Conservation (phyloP, 2,329 filamentous ascomycete species). For the Verticillium alfalfae region DNA sequence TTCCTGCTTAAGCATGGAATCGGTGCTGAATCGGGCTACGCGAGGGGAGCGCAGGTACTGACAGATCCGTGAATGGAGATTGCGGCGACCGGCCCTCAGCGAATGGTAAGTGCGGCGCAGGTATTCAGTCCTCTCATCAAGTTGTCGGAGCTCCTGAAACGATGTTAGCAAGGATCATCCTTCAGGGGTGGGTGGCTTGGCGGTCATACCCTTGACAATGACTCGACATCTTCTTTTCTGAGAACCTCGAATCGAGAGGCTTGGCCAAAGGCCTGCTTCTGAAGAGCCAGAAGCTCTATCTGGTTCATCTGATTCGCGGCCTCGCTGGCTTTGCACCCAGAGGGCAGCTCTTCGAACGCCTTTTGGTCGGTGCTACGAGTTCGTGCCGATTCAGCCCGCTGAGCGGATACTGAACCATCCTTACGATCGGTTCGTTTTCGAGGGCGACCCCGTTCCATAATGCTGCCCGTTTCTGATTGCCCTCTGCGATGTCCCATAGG, state of each 20-base stretch:
- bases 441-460: constrained; percentile 58
- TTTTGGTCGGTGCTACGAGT: constrained; percentile 46
- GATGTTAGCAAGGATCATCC: constrained; percentile 2
- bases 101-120: constrained; percentile 72
- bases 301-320: constrained; percentile 40
- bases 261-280: constrained; percentile 57
- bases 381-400: constrained; percentile 11
- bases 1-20: constrained; percentile 73
- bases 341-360: constrained; percentile 57
- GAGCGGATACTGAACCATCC: not conserved
- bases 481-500: constrained; percentile 40
- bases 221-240: constrained; percentile 55
- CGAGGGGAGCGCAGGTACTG: constrained; percentile 69
- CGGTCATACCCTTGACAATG: constrained; percentile 53
- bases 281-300: constrained; percentile 44
- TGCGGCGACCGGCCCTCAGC: constrained; percentile 68
- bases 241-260: constrained; percentile 62
- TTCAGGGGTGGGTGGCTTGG: not conserved
- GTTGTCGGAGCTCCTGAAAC: constrained; percentile 60
- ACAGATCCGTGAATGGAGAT: constrained; percentile 71
- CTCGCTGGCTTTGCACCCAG: constrained; percentile 50
- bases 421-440: constrained; percentile 42
- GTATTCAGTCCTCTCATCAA: constrained; percentile 77
- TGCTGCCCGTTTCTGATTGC: constrained; percentile 51
- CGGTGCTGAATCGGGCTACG: constrained; percentile 65